Conservation (phyloP, 192 early-diverging fungal genomes). For the Entomortierella beljakovae region DNA sequence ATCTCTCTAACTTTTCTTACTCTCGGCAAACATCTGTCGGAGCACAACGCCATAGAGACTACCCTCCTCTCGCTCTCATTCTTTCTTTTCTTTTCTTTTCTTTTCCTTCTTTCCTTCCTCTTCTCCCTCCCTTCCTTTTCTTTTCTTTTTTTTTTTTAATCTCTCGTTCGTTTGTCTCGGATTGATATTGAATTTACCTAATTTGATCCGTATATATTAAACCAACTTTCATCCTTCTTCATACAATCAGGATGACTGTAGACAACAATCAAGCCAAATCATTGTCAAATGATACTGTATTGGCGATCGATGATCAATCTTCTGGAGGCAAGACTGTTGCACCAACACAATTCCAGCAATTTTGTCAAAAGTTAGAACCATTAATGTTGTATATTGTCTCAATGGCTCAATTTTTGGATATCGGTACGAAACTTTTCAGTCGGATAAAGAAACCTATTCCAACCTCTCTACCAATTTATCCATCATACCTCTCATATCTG, state of each 20-base stretch:
- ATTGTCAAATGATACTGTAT: slow-evolving; percentile 26
- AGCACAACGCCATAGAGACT: neutral
- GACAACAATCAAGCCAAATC: too few relatives aligned
- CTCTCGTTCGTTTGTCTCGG: neutral
- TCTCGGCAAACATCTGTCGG: too few relatives aligned
- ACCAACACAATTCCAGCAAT: slow-evolving; percentile 20
- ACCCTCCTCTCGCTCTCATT: neutral
- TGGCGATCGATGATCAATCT: slow-evolving; percentile 7
- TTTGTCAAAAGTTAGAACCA: slow-evolving; percentile 25
- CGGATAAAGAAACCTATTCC: neutral
- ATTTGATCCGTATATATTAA: too few relatives aligned
- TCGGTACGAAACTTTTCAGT: slow-evolving; percentile 26
- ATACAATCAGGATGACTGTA: neutral
- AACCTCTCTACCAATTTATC: neutral
- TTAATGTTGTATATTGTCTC: slow-evolving; percentile 52
- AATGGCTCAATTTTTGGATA: slow-evolving; percentile 49
- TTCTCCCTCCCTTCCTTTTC: neutral
- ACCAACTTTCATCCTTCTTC: too few relatives aligned
- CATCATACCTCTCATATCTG: neutral
- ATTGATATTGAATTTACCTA: too few relatives aligned
- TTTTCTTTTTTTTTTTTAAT: slow-evolving; percentile 7
- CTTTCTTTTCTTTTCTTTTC: neutral
- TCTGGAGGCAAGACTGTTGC: neutral
- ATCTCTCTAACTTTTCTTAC: neutral
- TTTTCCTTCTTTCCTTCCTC: neutral